Base-by-base conservation (phyloP, 805 yeast species). In the Saccharomycopsis sp. region DNA sequence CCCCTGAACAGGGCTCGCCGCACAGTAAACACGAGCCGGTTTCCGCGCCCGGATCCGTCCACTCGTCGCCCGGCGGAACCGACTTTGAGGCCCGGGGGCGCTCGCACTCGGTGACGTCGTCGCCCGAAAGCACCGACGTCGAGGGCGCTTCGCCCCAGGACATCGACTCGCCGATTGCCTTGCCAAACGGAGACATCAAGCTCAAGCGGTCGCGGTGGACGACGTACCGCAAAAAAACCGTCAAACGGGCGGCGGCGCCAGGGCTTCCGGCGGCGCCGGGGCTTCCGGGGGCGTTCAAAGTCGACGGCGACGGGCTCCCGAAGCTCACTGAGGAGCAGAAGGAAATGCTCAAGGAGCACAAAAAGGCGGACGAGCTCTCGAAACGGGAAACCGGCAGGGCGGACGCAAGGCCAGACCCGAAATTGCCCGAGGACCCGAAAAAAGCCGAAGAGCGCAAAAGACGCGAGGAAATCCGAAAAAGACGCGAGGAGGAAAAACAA, bases 151-250 rank as follows among this genome's bases (percentile, higher is more conserved):
- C 53, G 5, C 48, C 53, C 18, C 56, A 54, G 3, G 55, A 56
- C 34, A 56, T 56, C 51, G 58, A 56, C 41, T 21, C 50, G 24
- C 57, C 57, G 14, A 56, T 58, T 34, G 55, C 58, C 29, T 46
- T 60, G 8, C 63, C 63, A 5, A 18, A 70, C 70, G 34, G 67
- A 62, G 53, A 71, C 72, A 58, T 73, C 71, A 3, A 67, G 74
- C 0, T 61, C 73, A 77, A 72, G 63, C 74, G 83, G 66, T 73
- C 79, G 59, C 72, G 77, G 63, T 79, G 82, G 75, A 74, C 79
- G 34, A 77, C 82, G 0, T 79, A 79, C 64, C 72, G 80, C 61
- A 61, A 71, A 75, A 67, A 75, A 74, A 60, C 64, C 70, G 55
- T 56, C 21, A 53, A 51, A 46, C 18, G 52, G 41, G 34, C 51